Base-by-base conservation (phyloP, 108 stramenopile species). In the Nitzschia sp. region DNA sequence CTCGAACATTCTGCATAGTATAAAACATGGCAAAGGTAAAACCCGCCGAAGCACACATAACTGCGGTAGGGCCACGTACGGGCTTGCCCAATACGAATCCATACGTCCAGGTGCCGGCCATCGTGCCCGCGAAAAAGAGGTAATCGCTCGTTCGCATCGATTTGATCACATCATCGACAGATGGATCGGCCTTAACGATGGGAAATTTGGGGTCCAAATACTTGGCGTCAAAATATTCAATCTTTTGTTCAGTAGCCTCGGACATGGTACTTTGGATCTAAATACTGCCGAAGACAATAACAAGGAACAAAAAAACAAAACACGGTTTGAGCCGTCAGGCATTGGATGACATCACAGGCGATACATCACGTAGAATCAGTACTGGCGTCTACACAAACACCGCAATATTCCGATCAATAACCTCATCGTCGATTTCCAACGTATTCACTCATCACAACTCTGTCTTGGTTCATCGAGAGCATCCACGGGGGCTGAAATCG, bases 81-180 rank as follows among this genome's bases (percentile, higher is more conserved):
- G 92, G 92, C 60, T 90, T 88, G 29, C 92, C 92, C 44, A 90
- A 73, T 46, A 89, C 41, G 77, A 84, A 93, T 16, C 92, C 92
- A 60, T 89, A 90, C 36, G 74, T 69, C 86, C 87, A 93, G 45
- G 80, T 80, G 34, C 78, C 89, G 17, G 77, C 76, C 41, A 87
- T 79, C 28, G 81, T 64, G 53, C 75, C 72, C 0, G 75, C 66
- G 29, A 81, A 71, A 28, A 68, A 56, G 41, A 83, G 35, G 59
- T 83, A 89, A 62, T 92, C 88, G 34, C 80, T 73, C 5, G 55
- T 67, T 36, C 88, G 78, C 57, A 88, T 67, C 17, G 85, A 79
- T 31, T 82, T 83, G 63, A 92, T 66, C 60, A 85, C 83, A 75
- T 92, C 86, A 71, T 92, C 88, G 29, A 92, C 85, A n/a, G 83